Percentiles rank a stretch among this genome's conserved stretches.
phyloP scores from a whole-genome alignment of 768 basidiomycete species.

The Boletus sp. region DNA sequence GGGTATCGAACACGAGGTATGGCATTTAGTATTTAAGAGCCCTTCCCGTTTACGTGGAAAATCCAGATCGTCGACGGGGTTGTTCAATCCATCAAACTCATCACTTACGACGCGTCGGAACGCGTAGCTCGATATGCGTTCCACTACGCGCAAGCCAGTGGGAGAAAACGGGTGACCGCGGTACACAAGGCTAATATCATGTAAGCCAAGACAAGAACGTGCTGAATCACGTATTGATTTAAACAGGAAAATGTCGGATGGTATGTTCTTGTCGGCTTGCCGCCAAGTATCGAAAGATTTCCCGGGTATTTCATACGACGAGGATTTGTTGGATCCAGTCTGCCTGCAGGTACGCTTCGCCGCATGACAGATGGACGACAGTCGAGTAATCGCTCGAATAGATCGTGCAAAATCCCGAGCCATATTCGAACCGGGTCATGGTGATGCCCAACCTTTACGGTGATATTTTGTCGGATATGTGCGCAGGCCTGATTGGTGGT shows the following conservation, averaged over 20 bases:
- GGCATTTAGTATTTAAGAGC: constrained; percentile 11
- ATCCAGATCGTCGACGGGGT: constrained; percentile 91
- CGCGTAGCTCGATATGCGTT: constrained; percentile 98
- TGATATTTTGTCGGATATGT: constrained; percentile 97
- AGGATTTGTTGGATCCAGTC: constrained; percentile 94
- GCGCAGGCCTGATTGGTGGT: constrained; percentile 97
- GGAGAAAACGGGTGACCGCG: constrained; percentile 90
- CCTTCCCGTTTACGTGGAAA: constrained; percentile 12
- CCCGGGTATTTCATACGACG: constrained; percentile 91
- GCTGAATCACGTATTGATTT: constrained; percentile 13
- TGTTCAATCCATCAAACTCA: constrained; percentile 99
- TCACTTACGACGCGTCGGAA: constrained; percentile 98
- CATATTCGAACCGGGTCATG: constrained; percentile 97
- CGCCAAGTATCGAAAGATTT: constrained; percentile 94
- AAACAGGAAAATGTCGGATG: constrained; percentile 98
- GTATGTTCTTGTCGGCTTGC: constrained; percentile 98
- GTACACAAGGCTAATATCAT: constrained; percentile 99
- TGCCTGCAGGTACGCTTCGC: constrained; percentile 72
- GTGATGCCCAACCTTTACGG: constrained; percentile 99
- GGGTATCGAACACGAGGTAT: constrained; percentile 97
- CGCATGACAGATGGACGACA: background rate
- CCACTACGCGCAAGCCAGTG: constrained; percentile 89
- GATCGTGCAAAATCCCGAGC: constrained; percentile 91
- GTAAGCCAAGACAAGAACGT: constrained; percentile 44
- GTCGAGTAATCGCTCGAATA: constrained; percentile 29